Percentiles rank a stretch among this genome's conserved stretches.
Conservation (phyloP, 2,329 filamentous ascomycete species). For the Aspergillus tanneri region DNA sequence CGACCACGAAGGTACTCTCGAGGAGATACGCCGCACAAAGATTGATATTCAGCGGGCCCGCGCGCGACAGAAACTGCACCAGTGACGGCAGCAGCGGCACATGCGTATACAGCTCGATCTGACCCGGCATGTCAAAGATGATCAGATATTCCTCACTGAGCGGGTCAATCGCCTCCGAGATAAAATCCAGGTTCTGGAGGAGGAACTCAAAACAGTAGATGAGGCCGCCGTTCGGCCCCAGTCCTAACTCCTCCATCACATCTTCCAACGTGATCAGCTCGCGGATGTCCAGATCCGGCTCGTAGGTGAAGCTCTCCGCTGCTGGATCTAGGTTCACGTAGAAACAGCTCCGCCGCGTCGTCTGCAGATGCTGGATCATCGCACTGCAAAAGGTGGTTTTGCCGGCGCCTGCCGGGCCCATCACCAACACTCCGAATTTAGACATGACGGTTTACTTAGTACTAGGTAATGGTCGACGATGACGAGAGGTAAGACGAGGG, state of each 20-base stretch:
- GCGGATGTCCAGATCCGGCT: slow-evolving; percentile 92
- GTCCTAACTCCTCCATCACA: slow-evolving; percentile 91
- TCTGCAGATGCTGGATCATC: slow-evolving; percentile 87
- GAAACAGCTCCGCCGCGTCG: slow-evolving; percentile 89
- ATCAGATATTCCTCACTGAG: slow-evolving; percentile 95
- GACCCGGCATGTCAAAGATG: slow-evolving; percentile 97
- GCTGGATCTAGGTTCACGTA: slow-evolving; percentile 98
- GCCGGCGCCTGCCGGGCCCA: slow-evolving; percentile 93
- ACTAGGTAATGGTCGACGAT: background rate
- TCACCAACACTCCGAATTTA: slow-evolving; percentile 91
- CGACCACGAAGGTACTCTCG: slow-evolving; percentile 92
- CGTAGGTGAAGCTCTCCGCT: slow-evolving; percentile 86
- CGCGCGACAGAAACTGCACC: slow-evolving; percentile 74
- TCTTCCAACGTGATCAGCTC: slow-evolving; percentile 91
- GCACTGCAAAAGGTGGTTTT: slow-evolving; percentile 96
- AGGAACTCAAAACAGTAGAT: slow-evolving; percentile 98
- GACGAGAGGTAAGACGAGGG: background rate
- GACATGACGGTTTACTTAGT: slow-evolving; percentile 59
- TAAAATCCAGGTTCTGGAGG: slow-evolving; percentile 88
- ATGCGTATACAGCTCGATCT: slow-evolving; percentile 98
- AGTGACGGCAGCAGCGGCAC: slow-evolving; percentile 87
- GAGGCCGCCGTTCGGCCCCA: slow-evolving; percentile 87
- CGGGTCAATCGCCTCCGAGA: slow-evolving; percentile 78
- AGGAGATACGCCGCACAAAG: slow-evolving; percentile 93
- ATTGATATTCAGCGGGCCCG: slow-evolving; percentile 80